Percentiles rank a stretch among this genome's conserved stretches.
These are phyloP conservation scores for Acanthamoeba royreba DNA, from an alignment of 208 protist genomes.

Conservation along the genomic window DNA sequence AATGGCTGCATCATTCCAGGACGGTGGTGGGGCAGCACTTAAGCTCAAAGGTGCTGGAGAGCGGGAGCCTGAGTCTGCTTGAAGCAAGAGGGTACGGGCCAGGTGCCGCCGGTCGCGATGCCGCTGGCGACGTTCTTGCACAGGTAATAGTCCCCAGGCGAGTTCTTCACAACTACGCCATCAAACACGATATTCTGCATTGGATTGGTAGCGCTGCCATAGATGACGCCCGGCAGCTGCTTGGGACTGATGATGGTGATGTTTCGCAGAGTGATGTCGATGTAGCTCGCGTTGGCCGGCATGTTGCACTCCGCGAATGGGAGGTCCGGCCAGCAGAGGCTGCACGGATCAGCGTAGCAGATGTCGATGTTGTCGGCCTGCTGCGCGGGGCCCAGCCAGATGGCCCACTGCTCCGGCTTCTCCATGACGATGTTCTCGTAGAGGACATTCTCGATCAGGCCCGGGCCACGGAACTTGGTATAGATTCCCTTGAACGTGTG, in stretches of 20 bases:
- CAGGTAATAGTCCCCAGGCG: conserved; percentile 37
- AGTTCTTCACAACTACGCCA: conserved; percentile 52
- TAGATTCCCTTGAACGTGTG: conserved; percentile 77
- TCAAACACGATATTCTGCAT: conserved; percentile 69
- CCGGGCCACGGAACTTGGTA: conserved; percentile 57
- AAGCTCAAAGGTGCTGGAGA: too few relatives aligned
- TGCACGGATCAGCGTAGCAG: conserved; percentile 53
- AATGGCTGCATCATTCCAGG: too few relatives aligned
- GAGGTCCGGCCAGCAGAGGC: conserved; percentile 53
- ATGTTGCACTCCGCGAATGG: conserved; percentile 51
- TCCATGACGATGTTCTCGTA: conserved; percentile 76
- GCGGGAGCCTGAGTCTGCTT: too few relatives aligned
- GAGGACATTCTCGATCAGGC: conserved; percentile 57
- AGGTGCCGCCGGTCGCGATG: conserved; percentile 55
- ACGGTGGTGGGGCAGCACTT: too few relatives aligned
- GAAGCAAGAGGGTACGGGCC: conserved; percentile 58
- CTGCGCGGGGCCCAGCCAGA: conserved; percentile 78
- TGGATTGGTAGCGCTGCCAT: conserved; percentile 60
- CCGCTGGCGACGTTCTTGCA: conserved; percentile 58
- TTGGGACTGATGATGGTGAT: conserved; percentile 47
- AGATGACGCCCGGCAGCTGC: conserved; percentile 58
- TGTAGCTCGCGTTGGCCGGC: conserved; percentile 43
- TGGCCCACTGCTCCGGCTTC: conserved; percentile 62
- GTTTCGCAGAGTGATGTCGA: conserved; percentile 64
- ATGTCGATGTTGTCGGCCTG: conserved; percentile 62